Conservation (phyloP, 2,329 filamentous ascomycete species). For the Didymosphaeria variabile region DNA sequence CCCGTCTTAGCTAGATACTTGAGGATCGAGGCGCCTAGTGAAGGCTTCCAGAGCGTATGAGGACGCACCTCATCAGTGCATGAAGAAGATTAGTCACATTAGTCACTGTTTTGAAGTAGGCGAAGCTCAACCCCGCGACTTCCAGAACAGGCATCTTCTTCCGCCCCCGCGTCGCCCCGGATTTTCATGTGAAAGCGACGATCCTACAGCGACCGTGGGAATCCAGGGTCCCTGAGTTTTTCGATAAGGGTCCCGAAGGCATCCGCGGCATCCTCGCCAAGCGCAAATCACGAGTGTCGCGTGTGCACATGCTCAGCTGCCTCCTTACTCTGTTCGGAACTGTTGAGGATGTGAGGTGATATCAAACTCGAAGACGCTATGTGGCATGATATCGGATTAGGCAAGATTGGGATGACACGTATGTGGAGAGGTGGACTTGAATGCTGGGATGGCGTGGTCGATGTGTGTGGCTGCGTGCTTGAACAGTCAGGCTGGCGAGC, state of each 20-base stretch:
- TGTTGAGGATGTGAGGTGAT: slow-evolving; percentile 10
- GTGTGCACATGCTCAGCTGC: neutral
- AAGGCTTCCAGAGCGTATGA: neutral
- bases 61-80: neutral
- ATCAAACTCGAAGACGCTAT: neutral
- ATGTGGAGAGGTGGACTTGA: neutral
- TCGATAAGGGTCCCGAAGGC: neutral
- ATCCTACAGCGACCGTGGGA: neutral
- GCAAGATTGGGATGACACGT: neutral
- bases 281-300: neutral
- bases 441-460: neutral
- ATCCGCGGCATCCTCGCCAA: neutral
- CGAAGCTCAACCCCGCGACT: neutral
- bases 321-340: neutral
- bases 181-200: slow-evolving; percentile 7
- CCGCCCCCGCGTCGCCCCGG: neutral
- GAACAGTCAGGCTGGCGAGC: slow-evolving; percentile 5
- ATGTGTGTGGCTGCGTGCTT: neutral
- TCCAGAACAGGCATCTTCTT: slow-evolving; percentile 3
- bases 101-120: neutral
- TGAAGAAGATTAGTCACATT: neutral
- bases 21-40: neutral
- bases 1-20: neutral
- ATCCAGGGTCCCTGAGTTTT: slow-evolving; percentile 1
- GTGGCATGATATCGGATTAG: neutral